Evolutionary conservation across 1,139 yeast species (phyloP), one percentile per base, ranked within the genome.

Genomic region (Meyerozyma smithsonii): DNA sequence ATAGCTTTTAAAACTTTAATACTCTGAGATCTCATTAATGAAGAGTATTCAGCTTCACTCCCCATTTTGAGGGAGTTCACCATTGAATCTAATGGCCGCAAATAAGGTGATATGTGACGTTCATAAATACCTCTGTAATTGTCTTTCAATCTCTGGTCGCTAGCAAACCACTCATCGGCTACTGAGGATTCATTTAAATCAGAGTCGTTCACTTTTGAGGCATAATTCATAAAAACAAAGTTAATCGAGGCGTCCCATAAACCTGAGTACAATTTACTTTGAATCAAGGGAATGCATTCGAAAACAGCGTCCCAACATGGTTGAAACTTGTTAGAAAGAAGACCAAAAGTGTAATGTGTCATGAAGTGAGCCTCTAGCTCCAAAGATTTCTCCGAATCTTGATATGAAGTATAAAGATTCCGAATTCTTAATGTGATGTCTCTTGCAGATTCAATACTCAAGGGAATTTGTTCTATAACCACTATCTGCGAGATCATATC

Each of bases 271-370:
- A 30, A 14, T n/a, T 30, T 17, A 17, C 16, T 18, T 10, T 11
- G 12, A 16, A 17, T n/a, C 6, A 58, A 53, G 0, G 82, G 77
- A 8, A 86, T 54, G 5, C 76, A 72, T 45, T 83, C 92, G 41
- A 72, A 66, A 3, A 85, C 83, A 4, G 85, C 86, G 16, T 77
- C 75, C 95, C 96, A 88, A 21, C 84, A 72, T 1, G 98, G 98
- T 45, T 88, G 85, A 52, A 92, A 89, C 45, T 78, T 77, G 36
- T 81, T 81, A 1, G 89, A 72, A 37, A 90, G 63, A 46, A 85
- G 68, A 20, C 97, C 97, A 57, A 88, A 79, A 10, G 21, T 30
- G 12, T 17, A 30, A 18, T 30, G 7, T 15, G 16, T 8, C 39
- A 84, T 46, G 5, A 77, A 60, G 12, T 52, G 51, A 32, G 73